A percentile compares a stretch with the other conserved stretches of the same genome.
These are phyloP conservation scores for Russula dissimulans DNA, from an alignment of 768 basidiomycete species.

Conservation along the genomic window DNA sequence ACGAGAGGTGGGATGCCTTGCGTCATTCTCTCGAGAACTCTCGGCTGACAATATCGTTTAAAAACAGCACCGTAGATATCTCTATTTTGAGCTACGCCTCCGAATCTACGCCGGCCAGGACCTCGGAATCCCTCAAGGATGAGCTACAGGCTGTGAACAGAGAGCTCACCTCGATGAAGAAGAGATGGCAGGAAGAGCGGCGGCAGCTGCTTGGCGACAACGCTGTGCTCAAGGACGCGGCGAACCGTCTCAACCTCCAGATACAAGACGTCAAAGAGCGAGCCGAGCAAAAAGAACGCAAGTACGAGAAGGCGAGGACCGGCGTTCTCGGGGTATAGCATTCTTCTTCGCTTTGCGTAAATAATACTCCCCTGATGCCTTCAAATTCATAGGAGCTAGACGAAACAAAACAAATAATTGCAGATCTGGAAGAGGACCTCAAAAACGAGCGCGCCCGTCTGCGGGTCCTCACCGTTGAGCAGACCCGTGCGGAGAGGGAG, in stretches of 20 bases:
- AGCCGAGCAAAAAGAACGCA: conserved; percentile 44
- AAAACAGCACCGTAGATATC: conserved; percentile 43
- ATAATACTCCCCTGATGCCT: not conserved
- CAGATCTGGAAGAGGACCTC: conserved; percentile 64
- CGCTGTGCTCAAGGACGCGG: conserved; percentile 59
- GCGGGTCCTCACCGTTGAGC: conserved; percentile 53
- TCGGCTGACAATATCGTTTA: not conserved
- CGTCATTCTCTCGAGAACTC: not conserved
- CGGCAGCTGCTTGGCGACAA: conserved; percentile 58
- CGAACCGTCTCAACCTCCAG: conserved; percentile 55
- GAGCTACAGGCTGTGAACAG: conserved; percentile 54
- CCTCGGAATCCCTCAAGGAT: conserved; percentile 51
- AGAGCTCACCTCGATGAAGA: conserved; percentile 56
- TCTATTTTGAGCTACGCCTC: conserved; percentile 38
- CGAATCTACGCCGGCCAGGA: conserved; percentile 58
- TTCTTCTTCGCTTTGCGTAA: not conserved
- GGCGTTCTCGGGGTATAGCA: conserved; percentile 46
- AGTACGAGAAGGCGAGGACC: conserved; percentile 38
- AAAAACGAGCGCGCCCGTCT: conserved; percentile 60
- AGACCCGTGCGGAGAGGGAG: conserved; percentile 52
- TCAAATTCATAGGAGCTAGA: conserved; percentile 51
- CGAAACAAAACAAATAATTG: conserved; percentile 51
- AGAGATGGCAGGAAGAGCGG: conserved; percentile 63
- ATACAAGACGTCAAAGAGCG: conserved; percentile 52
- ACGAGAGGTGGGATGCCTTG: conserved; percentile 47